Base-by-base conservation (phyloP, 2,329 filamentous ascomycete species). In the Colletotrichum sp. region DNA sequence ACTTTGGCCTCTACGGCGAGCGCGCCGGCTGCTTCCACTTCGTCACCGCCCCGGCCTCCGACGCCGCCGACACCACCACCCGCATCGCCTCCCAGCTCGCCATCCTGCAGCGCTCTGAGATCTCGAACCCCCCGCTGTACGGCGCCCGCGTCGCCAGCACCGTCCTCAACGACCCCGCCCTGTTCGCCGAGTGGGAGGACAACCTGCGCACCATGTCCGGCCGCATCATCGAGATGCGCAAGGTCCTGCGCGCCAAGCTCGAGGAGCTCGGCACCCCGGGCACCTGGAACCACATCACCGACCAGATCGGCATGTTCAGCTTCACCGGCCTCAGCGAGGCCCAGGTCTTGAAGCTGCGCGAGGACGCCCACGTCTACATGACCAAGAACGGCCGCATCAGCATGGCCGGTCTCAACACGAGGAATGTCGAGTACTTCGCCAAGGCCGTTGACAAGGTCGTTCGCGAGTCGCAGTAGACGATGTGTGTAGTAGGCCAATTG, bases 251-350 rank as follows among this genome's bases (percentile, higher is more conserved):
- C 67, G 87, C 88, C 72, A 95, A 96, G 85, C 92, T 99, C 13
- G 96, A 99, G 87, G 92, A 93, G 82, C 90, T 96, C 75, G 92
- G 92, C 34, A 98, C 97, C 0, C 96, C 96, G 0, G 96, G 96
- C 36, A 94, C 91, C 16, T 99, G 97, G 97, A 95, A 96, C 83
- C 97, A 99, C 87, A 98, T 99, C 84, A 98, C 96, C 18, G 95
- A 98, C 81, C 97, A 99, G 90, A 99, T 99, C 83, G 97, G 97
- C 88, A 99, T 99, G 97, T 99, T 99, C 88, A 96, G 94, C 85
- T 99, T 98, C 85, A 98, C 95, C 1, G 95, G 95, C 15, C 86
- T 98, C 83, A 91, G 85, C 15, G 94, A 96, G 86, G 83, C 91
- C 77, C 95, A 97, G 84, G 95, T 96, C 9, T 80, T 90, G 80